These are phyloP conservation scores for Leonotis leonurus DNA, from an alignment of 257 asterid species.

Conservation along the genomic window DNA sequence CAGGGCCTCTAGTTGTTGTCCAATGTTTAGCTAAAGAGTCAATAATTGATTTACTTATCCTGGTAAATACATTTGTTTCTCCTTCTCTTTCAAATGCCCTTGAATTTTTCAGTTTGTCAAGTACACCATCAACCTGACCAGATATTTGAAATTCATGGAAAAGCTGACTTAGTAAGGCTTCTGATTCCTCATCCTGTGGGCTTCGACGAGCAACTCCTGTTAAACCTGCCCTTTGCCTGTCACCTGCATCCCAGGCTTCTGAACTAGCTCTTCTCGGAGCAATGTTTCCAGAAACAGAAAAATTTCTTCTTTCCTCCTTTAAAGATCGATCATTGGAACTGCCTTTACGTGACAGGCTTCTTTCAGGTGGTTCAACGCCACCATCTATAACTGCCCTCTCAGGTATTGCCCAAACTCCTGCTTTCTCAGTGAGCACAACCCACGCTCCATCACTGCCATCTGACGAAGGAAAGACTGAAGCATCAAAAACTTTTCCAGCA, in stretches of 20 bases:
- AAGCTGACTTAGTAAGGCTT: conserved; percentile 75
- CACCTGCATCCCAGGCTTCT: conserved; percentile 79
- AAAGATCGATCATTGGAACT: conserved; percentile 71
- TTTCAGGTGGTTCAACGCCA: conserved; percentile 94
- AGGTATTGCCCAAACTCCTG: conserved; percentile 97
- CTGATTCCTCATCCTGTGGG: conserved; percentile 91
- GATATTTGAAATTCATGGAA: conserved; percentile 72
- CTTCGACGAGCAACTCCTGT: conserved; percentile 55
- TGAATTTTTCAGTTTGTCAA: conserved; percentile 54
- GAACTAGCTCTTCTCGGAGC: conserved; percentile 79
- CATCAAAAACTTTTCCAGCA: conserved; percentile 94
- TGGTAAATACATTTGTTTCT: conserved; percentile 67
- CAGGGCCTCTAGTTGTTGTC: conserved; percentile 93
- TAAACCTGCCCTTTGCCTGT: conserved; percentile 53
- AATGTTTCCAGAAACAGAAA: conserved; percentile 47
- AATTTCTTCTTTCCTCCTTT: conserved; percentile 56
- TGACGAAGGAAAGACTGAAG: conserved; percentile 66
- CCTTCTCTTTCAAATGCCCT: conserved; percentile 96
- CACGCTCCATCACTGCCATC: conserved; percentile 82
- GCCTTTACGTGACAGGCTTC: conserved; percentile 90
- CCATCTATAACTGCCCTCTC: conserved; percentile 86
- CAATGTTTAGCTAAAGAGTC: conserved; percentile 97
- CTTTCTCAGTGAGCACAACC: conserved; percentile 92
- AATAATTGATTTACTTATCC: conserved; percentile 83
- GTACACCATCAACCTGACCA: conserved; percentile 71